phyloP scores from a whole-genome alignment of 768 basidiomycete species.

The Termitomyces sp. region DNA sequence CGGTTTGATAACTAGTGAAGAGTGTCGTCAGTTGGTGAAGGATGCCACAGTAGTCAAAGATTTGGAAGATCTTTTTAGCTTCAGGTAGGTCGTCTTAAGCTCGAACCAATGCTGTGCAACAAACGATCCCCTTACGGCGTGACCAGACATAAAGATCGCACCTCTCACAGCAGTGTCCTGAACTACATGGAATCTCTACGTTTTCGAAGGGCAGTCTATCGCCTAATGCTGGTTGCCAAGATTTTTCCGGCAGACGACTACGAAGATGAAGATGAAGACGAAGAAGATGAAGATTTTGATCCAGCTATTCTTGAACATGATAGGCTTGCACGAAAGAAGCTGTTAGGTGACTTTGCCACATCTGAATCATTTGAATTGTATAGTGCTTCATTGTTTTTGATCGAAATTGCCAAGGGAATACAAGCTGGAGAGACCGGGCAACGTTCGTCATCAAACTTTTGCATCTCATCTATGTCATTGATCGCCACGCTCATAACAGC shows the following conservation, averaged over 20 bases:
- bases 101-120: not conserved
- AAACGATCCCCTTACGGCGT: not conserved
- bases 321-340: slow-evolving; percentile 4
- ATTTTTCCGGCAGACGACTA: slow-evolving; percentile 4
- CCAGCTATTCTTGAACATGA: not conserved
- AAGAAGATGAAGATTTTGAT: slow-evolving; percentile 5
- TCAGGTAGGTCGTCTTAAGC: slow-evolving; percentile 20
- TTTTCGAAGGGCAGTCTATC: slow-evolving; percentile 16
- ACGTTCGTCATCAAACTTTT: not conserved
- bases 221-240: slow-evolving; percentile 11
- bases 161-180: slow-evolving; percentile 22
- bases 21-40: slow-evolving; percentile 15
- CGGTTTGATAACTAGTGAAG: slow-evolving; percentile 14
- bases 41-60: slow-evolving; percentile 18
- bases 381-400: slow-evolving; percentile 11
- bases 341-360: slow-evolving; percentile 6
- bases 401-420: slow-evolving; percentile 8
- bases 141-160: slow-evolving; percentile 34
- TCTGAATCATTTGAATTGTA: slow-evolving; percentile 11
- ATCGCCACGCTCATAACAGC: not conserved
- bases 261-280: not conserved
- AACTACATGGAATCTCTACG: slow-evolving; percentile 22
- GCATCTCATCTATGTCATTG: not conserved
- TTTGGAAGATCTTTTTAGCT: slow-evolving; percentile 34
- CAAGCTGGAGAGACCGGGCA: not conserved